Percentiles rank a stretch among this genome's conserved stretches.
These are phyloP conservation scores for Papiliotrema laurentii DNA, from an alignment of 1,284 basidiomycete genomes.

Conservation along the genomic window DNA sequence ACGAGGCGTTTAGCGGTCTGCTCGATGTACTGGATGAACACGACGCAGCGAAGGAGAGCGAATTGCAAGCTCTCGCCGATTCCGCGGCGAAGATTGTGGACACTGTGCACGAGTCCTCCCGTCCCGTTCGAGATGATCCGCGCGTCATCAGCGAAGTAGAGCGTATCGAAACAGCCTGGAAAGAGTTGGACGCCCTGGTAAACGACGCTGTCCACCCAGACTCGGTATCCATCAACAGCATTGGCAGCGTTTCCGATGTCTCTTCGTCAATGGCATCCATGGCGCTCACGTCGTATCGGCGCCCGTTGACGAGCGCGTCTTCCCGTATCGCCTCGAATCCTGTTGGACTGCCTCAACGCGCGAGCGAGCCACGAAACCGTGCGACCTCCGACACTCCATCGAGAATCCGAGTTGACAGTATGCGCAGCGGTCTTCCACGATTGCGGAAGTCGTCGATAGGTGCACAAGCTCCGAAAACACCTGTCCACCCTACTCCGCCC, in stretches of 20 bases:
- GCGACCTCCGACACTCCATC: slow-evolving; percentile 19
- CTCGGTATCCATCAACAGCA: not conserved
- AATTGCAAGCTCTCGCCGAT: not conserved
- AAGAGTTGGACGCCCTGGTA: slow-evolving; percentile 18
- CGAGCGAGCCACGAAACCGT: slow-evolving; percentile 7
- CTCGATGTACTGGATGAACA: slow-evolving; percentile 21
- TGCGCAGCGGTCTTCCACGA: slow-evolving; percentile 1
- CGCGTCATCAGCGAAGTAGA: slow-evolving; percentile 19
- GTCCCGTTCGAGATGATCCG: slow-evolving; percentile 13
- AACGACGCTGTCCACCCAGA: slow-evolving; percentile 10
- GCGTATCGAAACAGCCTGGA: slow-evolving; percentile 15
- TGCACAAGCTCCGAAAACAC: not conserved
- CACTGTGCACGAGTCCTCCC: slow-evolving; percentile 5
- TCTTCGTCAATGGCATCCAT: slow-evolving; percentile 3
- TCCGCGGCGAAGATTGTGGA: slow-evolving; percentile 1
- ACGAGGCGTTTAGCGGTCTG: slow-evolving; percentile 19
- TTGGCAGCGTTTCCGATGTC: slow-evolving; percentile 2
- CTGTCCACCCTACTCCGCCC: not conserved
- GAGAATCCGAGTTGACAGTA: slow-evolving; percentile 5
- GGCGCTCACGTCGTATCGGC: not conserved
- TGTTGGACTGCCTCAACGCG: not conserved
- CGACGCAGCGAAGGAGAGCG: not conserved
- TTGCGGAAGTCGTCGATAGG: slow-evolving; percentile 1
- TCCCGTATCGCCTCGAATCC: slow-evolving; percentile 9
- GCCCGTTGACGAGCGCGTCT: not conserved